Percentiles rank a stretch among this genome's conserved stretches.
These are phyloP conservation scores for Ganoderma multipileum DNA, from an alignment of 1,284 basidiomycete genomes.

Conservation along the genomic window DNA sequence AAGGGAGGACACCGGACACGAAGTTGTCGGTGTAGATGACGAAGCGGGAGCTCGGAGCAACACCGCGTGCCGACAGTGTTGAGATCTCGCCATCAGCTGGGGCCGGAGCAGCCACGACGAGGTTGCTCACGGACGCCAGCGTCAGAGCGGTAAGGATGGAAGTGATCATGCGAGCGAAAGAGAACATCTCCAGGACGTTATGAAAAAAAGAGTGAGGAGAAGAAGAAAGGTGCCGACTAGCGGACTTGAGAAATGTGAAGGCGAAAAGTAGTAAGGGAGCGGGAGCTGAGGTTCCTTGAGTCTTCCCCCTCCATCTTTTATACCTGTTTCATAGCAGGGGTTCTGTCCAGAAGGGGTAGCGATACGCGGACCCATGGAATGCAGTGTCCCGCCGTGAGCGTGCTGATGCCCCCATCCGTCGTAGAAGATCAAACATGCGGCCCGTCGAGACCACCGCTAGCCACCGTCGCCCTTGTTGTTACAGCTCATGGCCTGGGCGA, in stretches of 20 bases:
- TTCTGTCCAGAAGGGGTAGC: background rate
- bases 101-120: slow-evolving; percentile 22
- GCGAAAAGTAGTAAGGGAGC: slow-evolving; percentile 16
- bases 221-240: slow-evolving; percentile 23
- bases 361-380: background rate
- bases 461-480: background rate
- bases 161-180: no score
- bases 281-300: slow-evolving; percentile 13
- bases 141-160: slow-evolving; percentile 25
- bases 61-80: slow-evolving; percentile 12
- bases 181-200: slow-evolving; percentile 27
- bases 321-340: background rate
- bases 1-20: slow-evolving; percentile 20
- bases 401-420: background rate
- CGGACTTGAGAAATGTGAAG: slow-evolving; percentile 22
- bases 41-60: slow-evolving; percentile 17
- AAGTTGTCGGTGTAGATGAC: slow-evolving; percentile 29
- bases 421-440: background rate
- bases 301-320: background rate
- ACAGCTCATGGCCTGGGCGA: background rate
- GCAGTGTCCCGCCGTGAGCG: background rate
- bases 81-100: background rate
- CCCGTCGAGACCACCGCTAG: no score
- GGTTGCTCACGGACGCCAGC: slow-evolving; percentile 25
- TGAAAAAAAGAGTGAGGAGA: slow-evolving; percentile 9